Evolutionary conservation across 2,329 filamentous ascomycete genomes (phyloP).

Genomic region (Fusarium sp.): DNA sequence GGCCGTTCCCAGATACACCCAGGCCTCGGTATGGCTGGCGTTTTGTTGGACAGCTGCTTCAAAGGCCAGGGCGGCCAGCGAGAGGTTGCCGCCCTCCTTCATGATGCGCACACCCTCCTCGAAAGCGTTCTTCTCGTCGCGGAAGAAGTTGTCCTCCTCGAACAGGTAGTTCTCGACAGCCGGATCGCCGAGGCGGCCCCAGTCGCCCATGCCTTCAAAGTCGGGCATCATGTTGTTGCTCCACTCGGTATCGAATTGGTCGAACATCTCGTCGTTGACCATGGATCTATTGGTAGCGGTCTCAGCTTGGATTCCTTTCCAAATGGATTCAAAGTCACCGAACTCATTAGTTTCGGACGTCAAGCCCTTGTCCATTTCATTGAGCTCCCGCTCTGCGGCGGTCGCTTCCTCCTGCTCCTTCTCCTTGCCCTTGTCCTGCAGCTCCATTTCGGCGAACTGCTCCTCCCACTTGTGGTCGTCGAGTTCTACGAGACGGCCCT

Average conservation of each 20-base stretch:
- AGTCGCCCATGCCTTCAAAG: constrained; percentile 75
- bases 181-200: constrained; percentile 77
- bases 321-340: constrained; percentile 91
- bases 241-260: constrained; percentile 81
- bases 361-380: constrained; percentile 80
- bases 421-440: constrained; percentile 68
- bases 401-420: constrained; percentile 72
- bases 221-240: constrained; percentile 70
- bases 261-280: constrained; percentile 73
- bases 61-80: constrained; percentile 91
- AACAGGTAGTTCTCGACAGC: constrained; percentile 92
- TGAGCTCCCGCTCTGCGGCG: constrained; percentile 86
- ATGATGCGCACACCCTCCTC: constrained; percentile 94
- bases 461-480: constrained; percentile 97
- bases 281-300: constrained; percentile 77
- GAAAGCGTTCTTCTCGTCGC: constrained; percentile 84
- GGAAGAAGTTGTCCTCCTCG: constrained; percentile 93
- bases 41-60: constrained; percentile 95
- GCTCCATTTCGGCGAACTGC: constrained; percentile 90
- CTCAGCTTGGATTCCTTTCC: constrained; percentile 85
- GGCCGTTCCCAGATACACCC: constrained; percentile 90
- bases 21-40: constrained; percentile 88
- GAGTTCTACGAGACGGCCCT: constrained; percentile 93
- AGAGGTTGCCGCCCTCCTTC: constrained; percentile 92
- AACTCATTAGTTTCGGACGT: constrained; percentile 80